Conservation (phyloP, 192 early-diverging fungal genomes). For the Martensiomyces pterosporus region DNA sequence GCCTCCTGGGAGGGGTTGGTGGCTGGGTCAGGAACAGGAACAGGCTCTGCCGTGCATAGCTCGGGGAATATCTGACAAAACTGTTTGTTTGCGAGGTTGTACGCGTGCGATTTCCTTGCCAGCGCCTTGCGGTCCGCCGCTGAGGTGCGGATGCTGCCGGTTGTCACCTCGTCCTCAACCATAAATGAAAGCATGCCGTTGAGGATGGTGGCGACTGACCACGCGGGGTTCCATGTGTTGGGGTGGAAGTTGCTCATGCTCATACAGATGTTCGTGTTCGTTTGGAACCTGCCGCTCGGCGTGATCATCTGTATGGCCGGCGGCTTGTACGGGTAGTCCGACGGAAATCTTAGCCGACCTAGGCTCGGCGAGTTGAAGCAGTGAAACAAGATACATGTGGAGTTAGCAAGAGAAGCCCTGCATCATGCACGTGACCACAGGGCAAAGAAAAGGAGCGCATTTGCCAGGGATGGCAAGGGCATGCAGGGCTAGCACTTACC, state of each 20-base stretch:
- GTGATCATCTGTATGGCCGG: slow-evolving; percentile 81
- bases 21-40: too few relatives aligned
- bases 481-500: too few relatives aligned
- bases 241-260: slow-evolving; percentile 97
- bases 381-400: not conserved
- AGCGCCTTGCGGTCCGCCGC: slow-evolving; percentile 71
- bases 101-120: slow-evolving; percentile 72
- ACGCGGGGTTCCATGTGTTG: slow-evolving; percentile 92
- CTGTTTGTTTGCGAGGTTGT: slow-evolving; percentile 69
- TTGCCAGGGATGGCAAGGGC: too few relatives aligned
- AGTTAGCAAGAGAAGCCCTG: too few relatives aligned
- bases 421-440: too few relatives aligned
- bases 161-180: slow-evolving; percentile 92
- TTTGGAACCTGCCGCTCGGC: slow-evolving; percentile 85
- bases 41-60: slow-evolving; percentile 57
- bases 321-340: slow-evolving; percentile 95
- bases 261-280: slow-evolving; percentile 86
- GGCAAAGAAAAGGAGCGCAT: too few relatives aligned
- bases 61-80: slow-evolving; percentile 88
- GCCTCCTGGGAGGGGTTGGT: too few relatives aligned
- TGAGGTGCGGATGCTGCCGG: slow-evolving; percentile 85
- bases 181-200: slow-evolving; percentile 96
- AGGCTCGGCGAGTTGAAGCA: too few relatives aligned
- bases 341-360: slow-evolving; percentile 79
- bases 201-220: slow-evolving; percentile 95